Percentiles rank a stretch among this genome's conserved stretches.
Evolutionary conservation across 306 rosid genomes (phyloP).

Genomic region (Cucurbita pepo): DNA sequence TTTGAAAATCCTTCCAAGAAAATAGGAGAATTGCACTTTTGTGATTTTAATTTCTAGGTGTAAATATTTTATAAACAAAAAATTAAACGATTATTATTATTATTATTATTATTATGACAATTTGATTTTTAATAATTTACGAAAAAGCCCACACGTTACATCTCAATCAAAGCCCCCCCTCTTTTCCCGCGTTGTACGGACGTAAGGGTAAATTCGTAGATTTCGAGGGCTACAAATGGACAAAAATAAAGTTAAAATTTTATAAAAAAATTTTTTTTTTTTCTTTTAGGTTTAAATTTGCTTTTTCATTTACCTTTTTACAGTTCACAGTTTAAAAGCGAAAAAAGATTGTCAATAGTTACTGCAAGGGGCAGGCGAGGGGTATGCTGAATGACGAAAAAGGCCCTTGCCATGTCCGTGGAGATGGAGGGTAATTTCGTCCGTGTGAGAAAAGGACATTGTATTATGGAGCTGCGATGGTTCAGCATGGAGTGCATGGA

Average conservation of each 20-base stretch:
- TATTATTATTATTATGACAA: neutral
- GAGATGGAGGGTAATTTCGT: constrained; percentile 17
- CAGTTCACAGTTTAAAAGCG: constrained; percentile 1
- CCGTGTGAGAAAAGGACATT: constrained; percentile 16
- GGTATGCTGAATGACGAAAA: constrained; percentile 1
- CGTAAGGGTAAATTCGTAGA: neutral
- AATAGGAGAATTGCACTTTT: neutral
- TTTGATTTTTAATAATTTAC: neutral
- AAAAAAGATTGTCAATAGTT: neutral
- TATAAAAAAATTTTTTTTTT: neutral
- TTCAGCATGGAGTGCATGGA: constrained; percentile 27
- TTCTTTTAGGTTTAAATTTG: neutral
- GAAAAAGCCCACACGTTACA: constrained; percentile 25
- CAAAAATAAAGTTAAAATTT: neutral
- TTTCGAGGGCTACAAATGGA: neutral
- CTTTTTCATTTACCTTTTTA: neutral
- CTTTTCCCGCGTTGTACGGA: constrained; percentile 27
- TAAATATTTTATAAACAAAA: neutral
- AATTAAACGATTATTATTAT: neutral
- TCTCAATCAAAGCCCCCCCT: constrained; percentile 22
- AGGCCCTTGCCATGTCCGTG: neutral
- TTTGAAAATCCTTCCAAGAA: neutral
- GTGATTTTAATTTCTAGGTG: too few relatives aligned
- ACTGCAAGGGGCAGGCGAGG: constrained; percentile 1
- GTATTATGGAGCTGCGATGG: constrained; percentile 26